Base-by-base conservation (phyloP, 2,329 filamentous ascomycete species). In the Colletotrichum nymphaeae region DNA sequence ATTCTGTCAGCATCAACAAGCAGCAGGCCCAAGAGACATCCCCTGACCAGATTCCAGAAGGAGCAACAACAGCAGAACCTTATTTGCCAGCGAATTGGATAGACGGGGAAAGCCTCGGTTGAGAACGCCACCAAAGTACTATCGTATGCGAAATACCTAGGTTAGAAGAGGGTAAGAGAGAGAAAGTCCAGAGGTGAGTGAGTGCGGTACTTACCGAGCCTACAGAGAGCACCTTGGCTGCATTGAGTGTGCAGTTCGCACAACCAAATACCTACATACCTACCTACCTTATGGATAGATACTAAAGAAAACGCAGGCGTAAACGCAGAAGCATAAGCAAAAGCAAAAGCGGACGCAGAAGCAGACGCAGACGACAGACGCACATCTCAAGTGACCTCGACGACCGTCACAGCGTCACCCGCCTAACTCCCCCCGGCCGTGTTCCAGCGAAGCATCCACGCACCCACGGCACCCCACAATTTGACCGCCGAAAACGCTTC, bases 401-500 rank as follows among this genome's bases (percentile, higher is more conserved):
- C 5, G 37, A 16, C 14, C 37, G 37, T 19, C 37, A 42, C 37
- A 16, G 37, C 37, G 37, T 42, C 52, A 55, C 52, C 52, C n/a
- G 26, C 26, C 59, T 63, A 63, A 53, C 35, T 28, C 35, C 56
- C 64, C 65, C 65, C 55, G 69, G 63, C 57, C 26, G 24, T 46
- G 64, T 68, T 68, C 64, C 69, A 69, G 64, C 64, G 56, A n/a
- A 56, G n/a, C 26, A 72, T 66, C 69, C 69, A 69, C 58, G 37
- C 37, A 42, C 37, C 14, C 37, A 42, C 37, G 37, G 16, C 16
- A 69, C 69, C 69, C 69, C 69, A 69, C 52, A 72, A 69, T 72
- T 72, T 49, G 26, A 46, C 66, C 69, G 66, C 69, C 69, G 69
- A 69, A 72, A 58, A 72, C 69, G 69, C 69, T 67, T 58, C 22